These are phyloP conservation scores for Hyaloperonospora arabidopsidis DNA, from an alignment of 352 stramenopile species.

Conservation along the genomic window DNA sequence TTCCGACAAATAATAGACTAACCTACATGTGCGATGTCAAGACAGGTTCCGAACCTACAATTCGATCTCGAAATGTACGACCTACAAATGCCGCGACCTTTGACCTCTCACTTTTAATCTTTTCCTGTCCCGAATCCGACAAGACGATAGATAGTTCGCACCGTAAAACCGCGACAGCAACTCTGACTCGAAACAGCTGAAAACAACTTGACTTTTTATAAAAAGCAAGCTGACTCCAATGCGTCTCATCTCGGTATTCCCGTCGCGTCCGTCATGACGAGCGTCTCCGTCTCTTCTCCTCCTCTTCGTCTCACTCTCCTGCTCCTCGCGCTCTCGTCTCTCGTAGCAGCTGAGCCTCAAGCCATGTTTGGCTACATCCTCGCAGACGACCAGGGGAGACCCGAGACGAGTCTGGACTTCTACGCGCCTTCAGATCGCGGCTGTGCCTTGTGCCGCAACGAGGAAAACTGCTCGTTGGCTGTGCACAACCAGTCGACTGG, in stretches of 20 bases:
- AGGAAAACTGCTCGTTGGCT: constrained; percentile 57
- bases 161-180: too few species aligned
- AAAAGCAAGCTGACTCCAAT: too few species aligned
- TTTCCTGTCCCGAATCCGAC: too few species aligned
- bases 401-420: constrained; percentile 26
- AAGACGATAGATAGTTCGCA: too few species aligned
- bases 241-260: background rate
- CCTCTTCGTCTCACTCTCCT: background rate
- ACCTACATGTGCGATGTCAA: too few species aligned
- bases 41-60: too few species aligned
- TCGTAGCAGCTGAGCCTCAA: constrained; percentile 8
- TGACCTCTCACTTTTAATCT: too few species aligned
- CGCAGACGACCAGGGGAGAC: constrained; percentile 15
- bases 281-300: background rate
- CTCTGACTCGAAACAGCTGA: too few species aligned
- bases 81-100: too few species aligned
- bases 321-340: background rate
- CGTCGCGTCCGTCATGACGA: background rate
- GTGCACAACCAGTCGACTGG: constrained; percentile 41
- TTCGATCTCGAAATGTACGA: too few species aligned
- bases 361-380: constrained; percentile 18
- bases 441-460: constrained; percentile 48
- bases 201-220: too few species aligned
- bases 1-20: too few species aligned
- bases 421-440: constrained; percentile 36